phyloP scores from a whole-genome alignment of 2,329 filamentous ascomycete genomes.

The Diplocarpon mali region DNA sequence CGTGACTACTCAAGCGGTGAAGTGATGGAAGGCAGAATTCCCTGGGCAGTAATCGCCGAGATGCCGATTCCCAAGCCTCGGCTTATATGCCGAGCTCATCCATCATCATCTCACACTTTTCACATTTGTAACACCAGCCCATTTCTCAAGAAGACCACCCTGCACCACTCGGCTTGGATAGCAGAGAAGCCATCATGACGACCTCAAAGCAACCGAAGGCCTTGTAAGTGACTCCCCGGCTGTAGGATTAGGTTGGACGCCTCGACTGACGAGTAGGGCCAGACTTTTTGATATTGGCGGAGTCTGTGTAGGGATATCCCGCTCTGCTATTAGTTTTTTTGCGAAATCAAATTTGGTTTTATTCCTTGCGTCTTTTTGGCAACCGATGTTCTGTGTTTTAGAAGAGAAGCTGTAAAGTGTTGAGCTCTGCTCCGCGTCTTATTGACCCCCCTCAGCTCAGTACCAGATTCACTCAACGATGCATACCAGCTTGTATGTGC shows the following conservation, averaged over 20 bases:
- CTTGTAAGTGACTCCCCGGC: slow-evolving; percentile 6
- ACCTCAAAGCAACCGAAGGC: slow-evolving; percentile 43
- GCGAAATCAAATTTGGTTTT: not conserved
- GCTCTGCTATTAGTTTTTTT: not conserved
- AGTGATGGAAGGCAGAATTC: no score
- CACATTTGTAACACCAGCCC: not conserved
- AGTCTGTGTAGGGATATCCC: slow-evolving; percentile 66
- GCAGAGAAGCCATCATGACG: slow-evolving; percentile 29
- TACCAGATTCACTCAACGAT: no score
- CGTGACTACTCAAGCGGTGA: no score
- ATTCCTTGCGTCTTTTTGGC: not conserved
- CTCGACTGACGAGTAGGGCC: slow-evolving; percentile 4
- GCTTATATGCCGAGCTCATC: not conserved
- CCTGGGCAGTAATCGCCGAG: no score
- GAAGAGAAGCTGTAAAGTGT: no score
- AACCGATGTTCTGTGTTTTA: no score
- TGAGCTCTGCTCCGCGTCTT: no score
- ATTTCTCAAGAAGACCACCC: slow-evolving; percentile 26
- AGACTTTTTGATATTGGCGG: slow-evolving; percentile 87
- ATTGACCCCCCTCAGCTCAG: no score
- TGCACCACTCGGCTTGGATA: slow-evolving; percentile 23
- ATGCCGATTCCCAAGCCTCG: no score
- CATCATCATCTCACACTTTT: not conserved
- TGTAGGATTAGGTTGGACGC: not conserved
- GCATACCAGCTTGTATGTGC: no score